These are phyloP conservation scores for Dionaea muscipula DNA, from an alignment of 179 eudicot genomes.

Conservation along the genomic window DNA sequence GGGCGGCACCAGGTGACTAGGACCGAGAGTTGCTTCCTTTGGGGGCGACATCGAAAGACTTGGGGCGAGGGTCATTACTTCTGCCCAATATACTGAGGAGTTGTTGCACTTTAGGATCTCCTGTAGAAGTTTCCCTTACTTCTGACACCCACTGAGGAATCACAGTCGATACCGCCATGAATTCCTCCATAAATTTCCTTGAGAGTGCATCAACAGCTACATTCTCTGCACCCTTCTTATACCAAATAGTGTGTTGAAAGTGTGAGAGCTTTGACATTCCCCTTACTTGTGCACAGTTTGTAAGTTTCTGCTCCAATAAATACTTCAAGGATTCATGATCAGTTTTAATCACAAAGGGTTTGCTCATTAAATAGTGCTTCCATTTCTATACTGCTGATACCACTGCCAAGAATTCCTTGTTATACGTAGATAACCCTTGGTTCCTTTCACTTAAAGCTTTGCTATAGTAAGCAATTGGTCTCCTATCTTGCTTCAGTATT, in stretches of 20 bases:
- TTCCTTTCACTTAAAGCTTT: background rate
- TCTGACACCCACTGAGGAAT: too few relatives aligned
- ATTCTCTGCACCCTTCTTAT: background rate
- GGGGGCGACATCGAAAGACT: too few relatives aligned
- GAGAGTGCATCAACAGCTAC: constrained; percentile 8
- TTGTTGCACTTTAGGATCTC: background rate
- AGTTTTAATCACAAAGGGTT: background rate
- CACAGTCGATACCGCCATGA: too few relatives aligned
- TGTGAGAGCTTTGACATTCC: background rate
- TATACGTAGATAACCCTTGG: background rate
- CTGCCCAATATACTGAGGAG: too few relatives aligned
- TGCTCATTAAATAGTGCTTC: constrained; percentile 3
- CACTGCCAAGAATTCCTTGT: background rate
- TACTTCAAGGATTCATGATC: background rate
- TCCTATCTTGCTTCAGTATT: background rate
- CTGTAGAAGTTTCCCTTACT: too few relatives aligned
- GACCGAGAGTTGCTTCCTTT: too few relatives aligned
- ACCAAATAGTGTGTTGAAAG: background rate
- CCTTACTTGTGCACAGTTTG: background rate
- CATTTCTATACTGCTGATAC: background rate
- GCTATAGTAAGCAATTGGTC: background rate
- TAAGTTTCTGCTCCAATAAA: background rate
- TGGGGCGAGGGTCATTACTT: too few relatives aligned
- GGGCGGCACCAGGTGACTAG: too few relatives aligned
- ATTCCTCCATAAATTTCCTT: background rate